A percentile compares a stretch with the other conserved stretches of the same genome.
phyloP scores from a whole-genome alignment of 1,284 basidiomycete species.

The Cystobasidiaceae sp. region DNA sequence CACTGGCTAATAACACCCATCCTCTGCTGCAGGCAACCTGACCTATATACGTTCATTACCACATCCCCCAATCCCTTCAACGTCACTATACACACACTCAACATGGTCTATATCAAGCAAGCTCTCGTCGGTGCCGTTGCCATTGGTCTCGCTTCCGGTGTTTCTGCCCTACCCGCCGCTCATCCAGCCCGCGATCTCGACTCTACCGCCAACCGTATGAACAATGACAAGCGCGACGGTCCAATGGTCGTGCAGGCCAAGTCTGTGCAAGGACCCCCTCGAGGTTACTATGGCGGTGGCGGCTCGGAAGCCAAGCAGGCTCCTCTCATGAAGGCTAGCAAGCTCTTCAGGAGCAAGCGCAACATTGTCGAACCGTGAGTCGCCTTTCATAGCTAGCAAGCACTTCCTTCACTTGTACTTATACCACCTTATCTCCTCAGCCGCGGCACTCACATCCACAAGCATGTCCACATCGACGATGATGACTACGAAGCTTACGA shows the following conservation, averaged over 20 bases:
- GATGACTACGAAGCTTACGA: slow-evolving; percentile 1
- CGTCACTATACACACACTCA: neutral
- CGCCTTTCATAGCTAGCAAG: no score
- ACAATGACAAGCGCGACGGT: neutral
- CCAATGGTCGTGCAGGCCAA: slow-evolving; percentile 16
- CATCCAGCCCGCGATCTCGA: neutral
- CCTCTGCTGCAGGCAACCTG: neutral
- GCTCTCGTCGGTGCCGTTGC: neutral
- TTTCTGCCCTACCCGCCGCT: slow-evolving; percentile 9
- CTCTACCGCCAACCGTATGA: no score
- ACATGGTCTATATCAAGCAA: slow-evolving; percentile 18
- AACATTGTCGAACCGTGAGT: slow-evolving; percentile 6
- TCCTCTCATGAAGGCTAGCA: slow-evolving; percentile 17
- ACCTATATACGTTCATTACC: slow-evolving; percentile 3
- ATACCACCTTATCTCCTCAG: neutral
- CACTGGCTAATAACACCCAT: neutral
- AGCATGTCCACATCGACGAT: slow-evolving; percentile 12
- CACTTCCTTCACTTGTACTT: no score
- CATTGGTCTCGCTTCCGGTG: neutral
- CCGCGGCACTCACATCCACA: slow-evolving; percentile 20
- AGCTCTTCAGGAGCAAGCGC: slow-evolving; percentile 10
- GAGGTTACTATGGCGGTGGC: slow-evolving; percentile 22
- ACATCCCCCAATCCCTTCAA: neutral
- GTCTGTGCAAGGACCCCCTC: neutral
- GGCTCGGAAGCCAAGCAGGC: neutral